Evolutionary conservation across 768 basidiomycete genomes (phyloP).

Genomic region (Naganishia antarctica): DNA sequence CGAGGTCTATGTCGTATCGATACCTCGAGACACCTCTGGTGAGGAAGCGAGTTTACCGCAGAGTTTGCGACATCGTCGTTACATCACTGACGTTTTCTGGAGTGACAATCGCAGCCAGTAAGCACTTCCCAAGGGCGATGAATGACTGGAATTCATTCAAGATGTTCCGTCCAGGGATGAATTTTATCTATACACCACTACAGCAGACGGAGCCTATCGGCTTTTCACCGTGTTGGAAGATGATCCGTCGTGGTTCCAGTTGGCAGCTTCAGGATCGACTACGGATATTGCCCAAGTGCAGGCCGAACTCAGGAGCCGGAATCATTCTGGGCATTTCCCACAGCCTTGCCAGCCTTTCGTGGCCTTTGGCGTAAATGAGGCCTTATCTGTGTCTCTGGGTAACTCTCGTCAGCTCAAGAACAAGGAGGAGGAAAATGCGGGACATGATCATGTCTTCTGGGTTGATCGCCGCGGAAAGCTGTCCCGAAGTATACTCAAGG

Average conservation of each 20-base stretch:
- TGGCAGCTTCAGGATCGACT: conserved; percentile 7
- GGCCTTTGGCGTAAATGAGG: conserved; percentile 12
- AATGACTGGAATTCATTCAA: not conserved
- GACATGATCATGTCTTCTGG: conserved; percentile 18
- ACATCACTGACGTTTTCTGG: conserved; percentile 2
- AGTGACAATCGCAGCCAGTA: not conserved
- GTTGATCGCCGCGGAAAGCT: conserved; percentile 1
- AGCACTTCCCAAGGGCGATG: not conserved
- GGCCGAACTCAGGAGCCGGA: not conserved
- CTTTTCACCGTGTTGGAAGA: conserved; percentile 17
- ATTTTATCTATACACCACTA: conserved; percentile 13
- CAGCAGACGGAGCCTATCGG: conserved; percentile 3
- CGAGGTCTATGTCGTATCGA: conserved; percentile 1
- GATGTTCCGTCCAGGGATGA: not conserved
- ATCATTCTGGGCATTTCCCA: not conserved
- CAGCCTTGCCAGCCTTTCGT: conserved; percentile 1
- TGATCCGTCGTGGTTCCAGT: conserved; percentile 17
- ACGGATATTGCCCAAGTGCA: not conserved
- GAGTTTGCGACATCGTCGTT: conserved; percentile 1
- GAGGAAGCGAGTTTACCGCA: not conserved
- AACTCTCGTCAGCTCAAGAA: not conserved
- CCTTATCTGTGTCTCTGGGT: not conserved
- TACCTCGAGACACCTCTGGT: not conserved
- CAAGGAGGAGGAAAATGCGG: conserved; percentile 4
- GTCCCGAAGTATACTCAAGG: not conserved